phyloP scores from a whole-genome alignment of 2,329 filamentous ascomycete genomes.

The Epicoccum nigrum region DNA sequence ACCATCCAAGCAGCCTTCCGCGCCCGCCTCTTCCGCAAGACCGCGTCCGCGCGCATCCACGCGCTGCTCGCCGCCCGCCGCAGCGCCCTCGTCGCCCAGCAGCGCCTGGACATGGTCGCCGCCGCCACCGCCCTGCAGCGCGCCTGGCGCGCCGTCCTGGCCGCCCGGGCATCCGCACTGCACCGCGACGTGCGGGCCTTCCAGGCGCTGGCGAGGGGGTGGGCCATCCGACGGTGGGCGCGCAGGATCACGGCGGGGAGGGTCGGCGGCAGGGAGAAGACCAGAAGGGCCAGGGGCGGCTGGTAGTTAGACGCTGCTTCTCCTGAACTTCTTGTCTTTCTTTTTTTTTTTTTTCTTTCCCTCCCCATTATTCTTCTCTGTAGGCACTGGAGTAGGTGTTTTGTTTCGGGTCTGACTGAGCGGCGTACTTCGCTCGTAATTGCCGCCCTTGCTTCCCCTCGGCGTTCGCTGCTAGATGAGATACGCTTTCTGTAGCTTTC shows the following conservation, averaged over 20 bases:
- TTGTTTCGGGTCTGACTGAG: no score
- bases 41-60: constrained; percentile 42
- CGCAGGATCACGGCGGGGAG: constrained; percentile 34
- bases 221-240: constrained; percentile 45
- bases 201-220: constrained; percentile 53
- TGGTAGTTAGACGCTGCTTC: constrained; percentile 39
- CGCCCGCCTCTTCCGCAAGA: constrained; percentile 34
- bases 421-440: no score
- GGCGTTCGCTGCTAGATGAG: no score
- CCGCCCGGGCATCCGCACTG: constrained; percentile 41
- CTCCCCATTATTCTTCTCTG: no score
- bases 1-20: constrained; percentile 62
- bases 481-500: no score
- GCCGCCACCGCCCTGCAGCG: constrained; percentile 54
- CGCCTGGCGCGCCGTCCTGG: constrained; percentile 51
- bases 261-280: constrained; percentile 41
- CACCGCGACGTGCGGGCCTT: constrained; percentile 49
- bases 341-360: not conserved
- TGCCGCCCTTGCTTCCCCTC: no score
- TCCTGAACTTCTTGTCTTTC: no score
- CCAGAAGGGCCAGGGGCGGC: constrained; percentile 44
- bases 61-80: constrained; percentile 55
- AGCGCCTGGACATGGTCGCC: constrained; percentile 48
- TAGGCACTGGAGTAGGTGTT: no score
- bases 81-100: constrained; percentile 51